A percentile compares a stretch with the other conserved stretches of the same genome.
Conservation (phyloP, 768 basidiomycete genomes). For the Lyophyllum decastes region DNA sequence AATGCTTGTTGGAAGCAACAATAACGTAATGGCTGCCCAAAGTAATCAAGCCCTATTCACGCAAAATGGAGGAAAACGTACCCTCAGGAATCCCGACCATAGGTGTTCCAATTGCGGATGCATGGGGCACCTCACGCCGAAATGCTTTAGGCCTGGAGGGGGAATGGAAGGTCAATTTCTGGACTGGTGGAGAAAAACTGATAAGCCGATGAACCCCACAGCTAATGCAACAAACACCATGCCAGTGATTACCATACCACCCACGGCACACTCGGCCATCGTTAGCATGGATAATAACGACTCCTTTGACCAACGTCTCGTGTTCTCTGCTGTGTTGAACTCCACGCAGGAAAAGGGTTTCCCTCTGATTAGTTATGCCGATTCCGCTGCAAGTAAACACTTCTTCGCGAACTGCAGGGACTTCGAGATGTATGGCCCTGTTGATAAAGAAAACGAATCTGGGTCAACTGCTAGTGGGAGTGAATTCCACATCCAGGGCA, state of each 20-base stretch:
- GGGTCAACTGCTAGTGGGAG: background rate
- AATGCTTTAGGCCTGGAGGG: background rate
- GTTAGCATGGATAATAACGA: background rate
- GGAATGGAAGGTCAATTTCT: background rate
- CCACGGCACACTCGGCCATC: background rate
- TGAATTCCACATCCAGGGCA: background rate
- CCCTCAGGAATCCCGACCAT: background rate
- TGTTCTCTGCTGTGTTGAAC: background rate
- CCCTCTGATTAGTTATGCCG: background rate
- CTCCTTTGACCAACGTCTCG: background rate
- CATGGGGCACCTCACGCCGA: background rate
- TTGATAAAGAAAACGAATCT: background rate
- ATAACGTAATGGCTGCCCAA: background rate
- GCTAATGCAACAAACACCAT: background rate
- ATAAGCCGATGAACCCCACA: background rate
- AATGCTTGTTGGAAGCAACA: background rate
- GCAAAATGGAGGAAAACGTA: too few relatives aligned
- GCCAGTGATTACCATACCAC: background rate
- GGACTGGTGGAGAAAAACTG: background rate
- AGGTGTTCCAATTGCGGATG: background rate
- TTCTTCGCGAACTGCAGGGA: background rate
- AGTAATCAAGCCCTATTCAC: background rate
- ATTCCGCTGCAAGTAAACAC: background rate
- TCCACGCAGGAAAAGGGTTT: background rate
- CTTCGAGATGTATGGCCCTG: background rate